A percentile compares a stretch with the other conserved stretches of the same genome.
These are phyloP conservation scores for Chenopodium berlandieri DNA, from an alignment of 148 eudicot genomes.

Conservation along the genomic window DNA sequence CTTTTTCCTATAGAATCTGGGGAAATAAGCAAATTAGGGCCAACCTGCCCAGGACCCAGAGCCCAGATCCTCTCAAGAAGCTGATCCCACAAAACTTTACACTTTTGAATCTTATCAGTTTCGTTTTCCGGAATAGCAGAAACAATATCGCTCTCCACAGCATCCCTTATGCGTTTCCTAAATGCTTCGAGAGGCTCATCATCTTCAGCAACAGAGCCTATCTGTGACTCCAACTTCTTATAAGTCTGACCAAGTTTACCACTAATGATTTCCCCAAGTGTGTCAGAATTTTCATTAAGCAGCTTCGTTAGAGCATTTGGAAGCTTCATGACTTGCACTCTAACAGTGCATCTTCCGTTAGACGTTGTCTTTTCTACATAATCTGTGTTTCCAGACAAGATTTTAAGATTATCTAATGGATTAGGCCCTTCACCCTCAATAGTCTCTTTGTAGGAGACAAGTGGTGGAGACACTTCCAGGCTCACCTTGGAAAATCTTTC, in stretches of 20 bases:
- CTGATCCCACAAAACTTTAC: constrained; percentile 50
- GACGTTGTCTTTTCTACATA: constrained; percentile 69
- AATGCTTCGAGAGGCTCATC: constrained; percentile 68
- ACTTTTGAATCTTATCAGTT: constrained; percentile 54
- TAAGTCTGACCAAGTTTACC: constrained; percentile 62
- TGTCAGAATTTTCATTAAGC: constrained; percentile 77
- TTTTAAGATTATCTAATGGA: constrained; percentile 61
- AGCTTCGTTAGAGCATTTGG: constrained; percentile 68
- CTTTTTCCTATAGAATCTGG: constrained; percentile 39
- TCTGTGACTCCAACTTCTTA: constrained; percentile 54
- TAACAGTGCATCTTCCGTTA: constrained; percentile 88
- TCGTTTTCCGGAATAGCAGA: constrained; percentile 49
- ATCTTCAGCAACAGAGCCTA: constrained; percentile 51
- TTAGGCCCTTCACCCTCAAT: constrained; percentile 69
- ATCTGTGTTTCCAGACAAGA: constrained; percentile 49
- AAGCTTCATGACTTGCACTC: constrained; percentile 81
- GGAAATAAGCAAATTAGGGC: constrained; percentile 78
- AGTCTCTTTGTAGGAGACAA: constrained; percentile 85
- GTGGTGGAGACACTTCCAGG: constrained; percentile 87
- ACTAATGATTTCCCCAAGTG: constrained; percentile 64
- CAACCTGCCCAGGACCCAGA: constrained; percentile 84
- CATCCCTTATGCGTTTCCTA: constrained; percentile 66
- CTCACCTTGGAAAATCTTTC: constrained; percentile 89
- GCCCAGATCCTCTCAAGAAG: constrained; percentile 85
- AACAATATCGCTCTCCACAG: constrained; percentile 57